phyloP scores from a whole-genome alignment of 352 stramenopile genomes.

The Pythium phragmiticola region DNA sequence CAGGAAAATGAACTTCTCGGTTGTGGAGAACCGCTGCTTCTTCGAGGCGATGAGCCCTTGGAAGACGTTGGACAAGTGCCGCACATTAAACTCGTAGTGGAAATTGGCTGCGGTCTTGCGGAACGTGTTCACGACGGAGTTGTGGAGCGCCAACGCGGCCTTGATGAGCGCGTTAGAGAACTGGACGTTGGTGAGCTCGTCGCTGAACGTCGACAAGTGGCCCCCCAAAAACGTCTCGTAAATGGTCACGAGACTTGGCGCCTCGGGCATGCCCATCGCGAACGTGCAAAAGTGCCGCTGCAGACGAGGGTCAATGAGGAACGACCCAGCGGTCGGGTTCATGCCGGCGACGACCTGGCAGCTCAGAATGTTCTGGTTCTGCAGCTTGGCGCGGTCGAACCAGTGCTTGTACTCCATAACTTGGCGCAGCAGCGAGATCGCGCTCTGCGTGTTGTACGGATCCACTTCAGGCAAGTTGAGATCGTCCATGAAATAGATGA shows the following conservation, averaged over 20 bases:
- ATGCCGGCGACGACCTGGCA: constrained; percentile 95
- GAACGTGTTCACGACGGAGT: constrained; percentile 89
- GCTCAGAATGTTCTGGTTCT: constrained; percentile 93
- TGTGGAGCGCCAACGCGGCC: constrained; percentile 91
- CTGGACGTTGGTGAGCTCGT: constrained; percentile 85
- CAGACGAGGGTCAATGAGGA: constrained; percentile 92
- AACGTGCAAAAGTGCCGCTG: constrained; percentile 97
- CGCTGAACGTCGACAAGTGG: constrained; percentile 90
- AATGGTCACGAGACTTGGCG: constrained; percentile 93
- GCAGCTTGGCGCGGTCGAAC: constrained; percentile 92
- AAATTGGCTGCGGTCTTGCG: constrained; percentile 96
- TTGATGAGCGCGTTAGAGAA: constrained; percentile 93
- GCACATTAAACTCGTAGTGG: constrained; percentile 98
- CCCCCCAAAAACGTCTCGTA: constrained; percentile 96
- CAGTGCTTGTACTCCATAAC: constrained; percentile 96
- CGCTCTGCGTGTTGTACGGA: constrained; percentile 94
- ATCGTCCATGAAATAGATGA: constrained; percentile 98
- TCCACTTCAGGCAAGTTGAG: constrained; percentile 96
- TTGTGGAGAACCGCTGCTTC: constrained; percentile 88
- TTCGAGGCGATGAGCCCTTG: constrained; percentile 94
- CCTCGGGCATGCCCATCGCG: constrained; percentile 93
- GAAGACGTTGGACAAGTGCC: constrained; percentile 95
- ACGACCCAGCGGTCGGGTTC: constrained; percentile 95
- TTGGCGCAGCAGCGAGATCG: constrained; percentile 93
- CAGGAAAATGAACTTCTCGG: constrained; percentile 94